Conservation (phyloP, 2,329 filamentous ascomycete genomes). For the Aspergillus sp. region DNA sequence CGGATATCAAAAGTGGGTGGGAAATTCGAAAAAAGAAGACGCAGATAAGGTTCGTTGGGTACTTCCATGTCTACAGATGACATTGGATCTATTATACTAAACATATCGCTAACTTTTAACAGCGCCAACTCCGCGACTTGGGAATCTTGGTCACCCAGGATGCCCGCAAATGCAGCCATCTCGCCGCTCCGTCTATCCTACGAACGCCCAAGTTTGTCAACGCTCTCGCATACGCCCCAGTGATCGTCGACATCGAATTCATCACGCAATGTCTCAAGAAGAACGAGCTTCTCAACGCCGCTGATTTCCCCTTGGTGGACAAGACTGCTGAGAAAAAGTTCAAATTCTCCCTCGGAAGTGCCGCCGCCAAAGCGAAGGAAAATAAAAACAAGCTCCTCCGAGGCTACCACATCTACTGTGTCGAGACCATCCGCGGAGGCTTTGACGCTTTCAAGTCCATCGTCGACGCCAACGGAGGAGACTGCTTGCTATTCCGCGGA, state of each 20-base stretch:
- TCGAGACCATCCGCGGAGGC: conserved; percentile 72
- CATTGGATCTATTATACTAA: not conserved
- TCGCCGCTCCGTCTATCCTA: conserved; percentile 81
- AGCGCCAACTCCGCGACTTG: conserved; percentile 77
- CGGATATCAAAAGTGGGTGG: conserved; percentile 77
- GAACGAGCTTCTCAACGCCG: conserved; percentile 59
- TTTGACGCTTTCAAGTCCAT: conserved; percentile 82
- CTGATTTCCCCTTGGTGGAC: conserved; percentile 67
- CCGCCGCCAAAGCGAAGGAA: conserved; percentile 64
- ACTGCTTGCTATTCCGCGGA: conserved; percentile 71
- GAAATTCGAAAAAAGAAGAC: conserved; percentile 68
- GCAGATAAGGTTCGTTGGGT: conserved; percentile 65
- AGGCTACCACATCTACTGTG: conserved; percentile 78
- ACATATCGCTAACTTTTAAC: conserved; percentile 10
- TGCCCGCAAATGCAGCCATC: conserved; percentile 70
- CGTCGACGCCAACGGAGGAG: conserved; percentile 81
- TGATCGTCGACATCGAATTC: conserved; percentile 71
- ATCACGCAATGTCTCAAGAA: conserved; percentile 71
- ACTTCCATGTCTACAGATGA: not conserved
- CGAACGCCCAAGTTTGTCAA: conserved; percentile 92
- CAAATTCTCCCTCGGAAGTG: conserved; percentile 63
- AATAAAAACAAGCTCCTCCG: conserved; percentile 74
- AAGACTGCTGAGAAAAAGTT: conserved; percentile 67
- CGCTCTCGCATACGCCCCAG: conserved; percentile 74
- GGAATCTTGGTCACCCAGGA: conserved; percentile 79